These are phyloP conservation scores for Pseudopyricularia cyperi DNA, from an alignment of 2,329 filamentous ascomycete species.

Conservation along the genomic window DNA sequence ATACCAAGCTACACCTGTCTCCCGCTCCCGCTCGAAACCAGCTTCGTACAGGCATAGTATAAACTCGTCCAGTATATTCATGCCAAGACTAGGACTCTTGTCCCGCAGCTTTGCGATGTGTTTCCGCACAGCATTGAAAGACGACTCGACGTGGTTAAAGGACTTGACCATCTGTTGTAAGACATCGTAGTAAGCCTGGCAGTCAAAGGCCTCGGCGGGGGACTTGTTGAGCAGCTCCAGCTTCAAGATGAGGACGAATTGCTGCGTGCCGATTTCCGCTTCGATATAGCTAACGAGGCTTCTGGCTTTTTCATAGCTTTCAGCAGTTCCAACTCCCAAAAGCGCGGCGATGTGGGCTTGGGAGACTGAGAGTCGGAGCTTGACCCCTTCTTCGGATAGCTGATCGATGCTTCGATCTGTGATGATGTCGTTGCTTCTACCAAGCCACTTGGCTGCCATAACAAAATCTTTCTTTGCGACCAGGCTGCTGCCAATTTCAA, in stretches of 20 bases:
- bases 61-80: constrained; percentile 47
- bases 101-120: constrained; percentile 53
- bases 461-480: constrained; percentile 32
- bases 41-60: constrained; percentile 29
- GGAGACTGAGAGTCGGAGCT: constrained; percentile 53
- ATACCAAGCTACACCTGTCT: constrained; percentile 37
- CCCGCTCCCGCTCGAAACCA: background rate
- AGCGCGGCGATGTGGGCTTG: constrained; percentile 48
- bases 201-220: constrained; percentile 33
- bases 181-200: constrained; percentile 33
- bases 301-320: constrained; percentile 36
- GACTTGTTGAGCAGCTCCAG: constrained; percentile 49
- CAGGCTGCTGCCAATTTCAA: constrained; percentile 56
- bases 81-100: constrained; percentile 34
- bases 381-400: constrained; percentile 44
- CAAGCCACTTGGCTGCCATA: constrained; percentile 58
- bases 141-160: constrained; percentile 41
- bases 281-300: constrained; percentile 49
- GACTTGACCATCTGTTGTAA: constrained; percentile 48
- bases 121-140: constrained; percentile 53
- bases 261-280: constrained; percentile 47
- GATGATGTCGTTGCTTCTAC: constrained; percentile 50
- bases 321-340: constrained; percentile 30
- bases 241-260: constrained; percentile 53
- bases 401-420: constrained; percentile 38